Base-by-base conservation (phyloP, 306 rosid species). In the Coriaria nepalensis region DNA sequence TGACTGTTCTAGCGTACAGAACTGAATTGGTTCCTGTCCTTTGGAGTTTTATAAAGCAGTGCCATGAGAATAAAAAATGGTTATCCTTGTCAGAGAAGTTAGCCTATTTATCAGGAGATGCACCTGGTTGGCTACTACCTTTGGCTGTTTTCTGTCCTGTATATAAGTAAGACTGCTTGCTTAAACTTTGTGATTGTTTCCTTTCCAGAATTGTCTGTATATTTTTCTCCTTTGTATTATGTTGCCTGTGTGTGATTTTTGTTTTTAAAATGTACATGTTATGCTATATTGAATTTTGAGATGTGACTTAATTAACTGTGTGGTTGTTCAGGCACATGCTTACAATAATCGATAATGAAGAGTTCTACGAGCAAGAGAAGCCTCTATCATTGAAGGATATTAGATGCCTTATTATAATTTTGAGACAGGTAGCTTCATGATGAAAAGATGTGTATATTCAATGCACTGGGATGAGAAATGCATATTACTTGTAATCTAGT, bases 81-180 rank as follows among this genome's bases (percentile, higher is more conserved):
- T 61, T 77, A 37, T 74, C 79, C 45, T 70, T 88, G 77, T 77
- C 93, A 59, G 88, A 74, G 68, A 67, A 67, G 59, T 55, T 80
- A 60, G 69, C 86, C 51, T 76, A 68, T 73, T 79, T 83, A 46
- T 71, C 93, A 6, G 94, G 93, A 48, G 96, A 83, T 70, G 78
- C 88, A 9, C 94, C 94, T 69, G 96, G 96, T 62, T 88, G 95
- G 96, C 74, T 88, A 43, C 72, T 88, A 57, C 95, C 96, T 53
- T 70, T 88, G 67, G 86, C 88, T 53, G 96, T 88, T 50, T 88
- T 88, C 68, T 83, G 96, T 65, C 96, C 96, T 8, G 94, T 88
- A 61, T 88, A 88, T 83, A 88, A 83, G 96, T 88, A 80, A 70
- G 70, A 52, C 37, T 45, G 33, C 65, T 49, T n/a, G 34, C 38